These are phyloP conservation scores for Kazachstania psychrophila DNA, from an alignment of 805 yeast species.

Conservation along the genomic window DNA sequence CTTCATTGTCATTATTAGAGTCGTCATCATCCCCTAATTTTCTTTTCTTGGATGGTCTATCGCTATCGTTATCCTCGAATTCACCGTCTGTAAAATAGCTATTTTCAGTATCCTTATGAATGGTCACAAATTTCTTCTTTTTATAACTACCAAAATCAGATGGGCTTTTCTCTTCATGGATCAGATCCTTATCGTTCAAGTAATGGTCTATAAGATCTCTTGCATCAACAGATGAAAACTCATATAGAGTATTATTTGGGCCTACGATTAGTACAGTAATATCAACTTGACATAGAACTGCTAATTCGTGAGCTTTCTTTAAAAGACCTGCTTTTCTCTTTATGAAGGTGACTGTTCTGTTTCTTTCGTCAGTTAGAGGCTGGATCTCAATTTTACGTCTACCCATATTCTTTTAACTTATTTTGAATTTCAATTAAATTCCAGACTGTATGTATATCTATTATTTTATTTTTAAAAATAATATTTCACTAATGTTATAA, in stretches of 20 bases:
- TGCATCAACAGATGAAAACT: slow-evolving; percentile 70
- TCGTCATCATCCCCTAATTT: slow-evolving; percentile 2
- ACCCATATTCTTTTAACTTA: no score
- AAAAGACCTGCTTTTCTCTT: slow-evolving; percentile 92
- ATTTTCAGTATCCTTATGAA: no score
- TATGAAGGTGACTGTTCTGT: slow-evolving; percentile 60
- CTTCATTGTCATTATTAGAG: slow-evolving; percentile 1
- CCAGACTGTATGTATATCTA: no score
- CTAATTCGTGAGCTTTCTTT: slow-evolving; percentile 51
- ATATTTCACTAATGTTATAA: no score
- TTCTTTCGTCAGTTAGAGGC: slow-evolving; percentile 85
- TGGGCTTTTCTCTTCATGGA: slow-evolving; percentile 57
- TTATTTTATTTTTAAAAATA: no score
- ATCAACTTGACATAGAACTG: slow-evolving; percentile 88
- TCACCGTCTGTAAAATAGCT: no score
- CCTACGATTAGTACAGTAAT: slow-evolving; percentile 84
- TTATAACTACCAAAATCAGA: slow-evolving; percentile 55
- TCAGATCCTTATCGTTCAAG: slow-evolving; percentile 21
- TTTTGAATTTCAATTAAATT: no score
- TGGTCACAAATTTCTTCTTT: slow-evolving; percentile 32
- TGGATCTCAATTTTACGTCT: slow-evolving; percentile 91
- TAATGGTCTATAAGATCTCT: slow-evolving; percentile 38
- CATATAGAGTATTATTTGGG: slow-evolving; percentile 72
- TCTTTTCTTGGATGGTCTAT: slow-evolving; percentile 2
- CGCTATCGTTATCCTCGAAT: neutral